Percentiles rank a stretch among this genome's conserved stretches.
phyloP scores from a whole-genome alignment of 352 stramenopile genomes.

The Phytophthora podocarpi region DNA sequence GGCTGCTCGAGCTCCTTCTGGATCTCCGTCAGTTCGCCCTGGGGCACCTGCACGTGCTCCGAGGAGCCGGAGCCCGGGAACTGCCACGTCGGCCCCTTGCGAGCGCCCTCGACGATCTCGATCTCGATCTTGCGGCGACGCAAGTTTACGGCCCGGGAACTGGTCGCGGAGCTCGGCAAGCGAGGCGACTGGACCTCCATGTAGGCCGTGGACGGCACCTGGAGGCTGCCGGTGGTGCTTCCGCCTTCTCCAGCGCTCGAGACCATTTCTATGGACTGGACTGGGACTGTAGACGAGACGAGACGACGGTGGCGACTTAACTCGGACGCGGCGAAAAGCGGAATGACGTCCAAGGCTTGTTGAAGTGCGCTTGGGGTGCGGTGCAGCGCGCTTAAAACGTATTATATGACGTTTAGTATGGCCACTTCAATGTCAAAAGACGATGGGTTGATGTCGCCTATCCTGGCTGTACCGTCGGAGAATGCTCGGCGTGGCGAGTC shows the following conservation, averaged over 20 bases:
- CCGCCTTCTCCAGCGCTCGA: slow-evolving; percentile 20
- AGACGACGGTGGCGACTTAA: not conserved
- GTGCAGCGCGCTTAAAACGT: slow-evolving; percentile 22
- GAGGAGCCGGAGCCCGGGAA: slow-evolving; percentile 43
- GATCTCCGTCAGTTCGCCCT: slow-evolving; percentile 42
- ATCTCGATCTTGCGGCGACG: slow-evolving; percentile 57
- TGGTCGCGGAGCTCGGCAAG: slow-evolving; percentile 13
- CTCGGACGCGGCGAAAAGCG: slow-evolving; percentile 17
- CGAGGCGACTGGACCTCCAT: slow-evolving; percentile 30
- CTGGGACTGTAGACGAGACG: slow-evolving; percentile 1
- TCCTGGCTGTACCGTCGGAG: not conserved
- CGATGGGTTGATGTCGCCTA: slow-evolving; percentile 1
- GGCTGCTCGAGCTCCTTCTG: slow-evolving; percentile 35
- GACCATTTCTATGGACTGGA: slow-evolving; percentile 25
- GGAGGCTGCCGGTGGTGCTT: slow-evolving; percentile 17
- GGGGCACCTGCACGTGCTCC: slow-evolving; percentile 41
- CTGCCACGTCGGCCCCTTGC: slow-evolving; percentile 42
- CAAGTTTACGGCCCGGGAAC: slow-evolving; percentile 28
- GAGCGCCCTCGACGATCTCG: slow-evolving; percentile 39
- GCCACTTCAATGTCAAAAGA: slow-evolving; percentile 12
- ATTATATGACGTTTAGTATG: slow-evolving; percentile 9
- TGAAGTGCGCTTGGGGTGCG: not conserved
- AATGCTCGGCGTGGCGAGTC: not conserved
- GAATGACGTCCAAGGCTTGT: slow-evolving; percentile 1
- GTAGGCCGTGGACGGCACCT: slow-evolving; percentile 26